A percentile compares a stretch with the other conserved stretches of the same genome.
Conservation (phyloP, 345 rosid genomes). For the Salix udensis region DNA sequence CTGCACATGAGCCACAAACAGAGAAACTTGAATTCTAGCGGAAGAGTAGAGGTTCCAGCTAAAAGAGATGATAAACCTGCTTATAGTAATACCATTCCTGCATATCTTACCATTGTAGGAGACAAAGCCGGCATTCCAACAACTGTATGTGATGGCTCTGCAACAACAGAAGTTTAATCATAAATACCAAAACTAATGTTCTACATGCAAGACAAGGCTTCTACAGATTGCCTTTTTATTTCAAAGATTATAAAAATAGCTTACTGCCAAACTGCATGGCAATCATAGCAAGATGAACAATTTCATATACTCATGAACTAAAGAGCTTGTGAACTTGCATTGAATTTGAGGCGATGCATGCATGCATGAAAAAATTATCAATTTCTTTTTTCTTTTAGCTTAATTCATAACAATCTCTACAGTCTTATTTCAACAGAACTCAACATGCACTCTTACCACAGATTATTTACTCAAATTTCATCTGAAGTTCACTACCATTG, state of each 20-base stretch:
- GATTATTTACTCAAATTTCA: neutral
- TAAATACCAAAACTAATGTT: neutral
- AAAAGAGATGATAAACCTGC: conserved; percentile 1
- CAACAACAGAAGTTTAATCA: conserved; percentile 17
- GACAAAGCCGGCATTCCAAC: conserved; percentile 96
- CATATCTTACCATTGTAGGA: conserved; percentile 84
- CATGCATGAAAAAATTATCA: too few relatives aligned
- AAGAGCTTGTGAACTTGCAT: too few relatives aligned
- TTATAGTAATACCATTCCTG: neutral
- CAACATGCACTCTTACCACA: neutral
- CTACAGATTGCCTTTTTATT: neutral
- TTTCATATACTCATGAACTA: too few relatives aligned
- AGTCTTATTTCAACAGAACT: too few relatives aligned
- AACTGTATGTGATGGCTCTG: conserved; percentile 66
- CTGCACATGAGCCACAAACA: conserved; percentile 47
- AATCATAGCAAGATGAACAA: neutral
- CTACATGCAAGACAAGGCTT: neutral
- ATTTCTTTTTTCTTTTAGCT: too few relatives aligned
- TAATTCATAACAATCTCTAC: too few relatives aligned
- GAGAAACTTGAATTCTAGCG: conserved; percentile 20
- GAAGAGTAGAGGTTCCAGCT: conserved; percentile 14
- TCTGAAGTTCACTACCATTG: neutral
- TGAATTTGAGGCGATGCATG: too few relatives aligned
- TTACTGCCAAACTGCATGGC: neutral
- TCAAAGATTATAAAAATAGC: neutral